Conservation (phyloP, 139 green algal species). For the Chlamydomonas asymmetrica region DNA sequence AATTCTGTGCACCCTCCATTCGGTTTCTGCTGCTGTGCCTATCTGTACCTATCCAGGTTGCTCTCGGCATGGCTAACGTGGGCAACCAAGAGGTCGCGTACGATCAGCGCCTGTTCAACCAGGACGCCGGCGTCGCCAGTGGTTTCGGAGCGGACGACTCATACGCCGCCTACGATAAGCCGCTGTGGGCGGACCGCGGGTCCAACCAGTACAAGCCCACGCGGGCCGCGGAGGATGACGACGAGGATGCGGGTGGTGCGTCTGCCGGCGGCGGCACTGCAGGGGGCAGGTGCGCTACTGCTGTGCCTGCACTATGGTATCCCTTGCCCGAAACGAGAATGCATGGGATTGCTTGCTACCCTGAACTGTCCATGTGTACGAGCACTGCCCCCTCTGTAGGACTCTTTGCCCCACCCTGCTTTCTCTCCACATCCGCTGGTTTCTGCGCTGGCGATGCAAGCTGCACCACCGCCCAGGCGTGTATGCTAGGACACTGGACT, state of each 20-base stretch:
- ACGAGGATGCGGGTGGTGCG: constrained; percentile 35
- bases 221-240: constrained; percentile 48
- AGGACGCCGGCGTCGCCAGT: constrained; percentile 82
- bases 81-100: constrained; percentile 83
- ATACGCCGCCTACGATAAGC: constrained; percentile 97
- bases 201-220: constrained; percentile 66
- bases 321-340: no score
- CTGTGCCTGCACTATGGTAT: no score
- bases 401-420: no score
- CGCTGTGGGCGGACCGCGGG: constrained; percentile 84
- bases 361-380: no score
- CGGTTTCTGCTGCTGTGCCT: background rate
- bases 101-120: constrained; percentile 98
- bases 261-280: constrained; percentile 53
- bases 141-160: constrained; percentile 87
- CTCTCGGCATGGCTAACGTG: constrained; percentile 63
- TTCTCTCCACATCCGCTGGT: no score
- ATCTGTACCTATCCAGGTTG: constrained; percentile 46
- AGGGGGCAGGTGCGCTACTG: no score
- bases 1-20: background rate
- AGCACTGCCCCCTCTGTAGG: no score
- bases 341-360: no score
- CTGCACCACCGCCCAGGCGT: no score
- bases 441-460: no score
- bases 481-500: no score